Base-by-base conservation (phyloP, 495 filamentous ascomycete species). In the Massariosphaeria phaeospora region DNA sequence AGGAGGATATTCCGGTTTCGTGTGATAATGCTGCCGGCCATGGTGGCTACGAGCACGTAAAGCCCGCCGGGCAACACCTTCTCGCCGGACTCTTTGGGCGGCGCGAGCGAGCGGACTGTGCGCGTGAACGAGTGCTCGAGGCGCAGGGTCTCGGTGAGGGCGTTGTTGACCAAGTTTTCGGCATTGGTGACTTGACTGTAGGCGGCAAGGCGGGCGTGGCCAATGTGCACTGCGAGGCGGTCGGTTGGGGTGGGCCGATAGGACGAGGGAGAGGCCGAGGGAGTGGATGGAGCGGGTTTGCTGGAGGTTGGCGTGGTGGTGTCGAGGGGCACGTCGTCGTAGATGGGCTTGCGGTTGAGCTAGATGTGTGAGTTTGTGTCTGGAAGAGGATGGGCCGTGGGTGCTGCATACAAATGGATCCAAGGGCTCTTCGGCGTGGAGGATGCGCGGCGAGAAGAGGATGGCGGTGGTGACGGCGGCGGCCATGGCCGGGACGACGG, bases 21-120 rank as follows among this genome's bases (percentile, higher is more conserved):
- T 38, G 86, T 78, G 25, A 95, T 73, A 66, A 98, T 96, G 60
- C 81, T 86, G 58, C 91, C 91, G 26, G 91, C 85, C 89, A 98
- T 95, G 54, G 86, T 82, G 10, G 89, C 80, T 2, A 98, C 89
- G 12, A 95, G 80, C 30, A 95, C 88, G 73, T 96, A 96, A 55
- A 96, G 77, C 31, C 81, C 70, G 4, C 90, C 89, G 23, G 93
- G 93, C 66, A 95, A 79, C 13, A 97, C 76, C 61, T 80, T 80
- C 72, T 98, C 93, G 57, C 84, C 83, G 43, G 80, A 84, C 66
- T 89, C 84, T 52, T 83, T 81, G 10, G 89, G 75, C 20, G 93
- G 93, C 30, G 89, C 90, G 9, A 98, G 81, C 0, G 83, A 85
- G 25, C 89, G 86, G 59, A 98, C 71, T 40, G 93, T 96, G 64